These are phyloP conservation scores for Neurospora sp. DNA, from an alignment of 495 filamentous ascomycete genomes.

Conservation along the genomic window DNA sequence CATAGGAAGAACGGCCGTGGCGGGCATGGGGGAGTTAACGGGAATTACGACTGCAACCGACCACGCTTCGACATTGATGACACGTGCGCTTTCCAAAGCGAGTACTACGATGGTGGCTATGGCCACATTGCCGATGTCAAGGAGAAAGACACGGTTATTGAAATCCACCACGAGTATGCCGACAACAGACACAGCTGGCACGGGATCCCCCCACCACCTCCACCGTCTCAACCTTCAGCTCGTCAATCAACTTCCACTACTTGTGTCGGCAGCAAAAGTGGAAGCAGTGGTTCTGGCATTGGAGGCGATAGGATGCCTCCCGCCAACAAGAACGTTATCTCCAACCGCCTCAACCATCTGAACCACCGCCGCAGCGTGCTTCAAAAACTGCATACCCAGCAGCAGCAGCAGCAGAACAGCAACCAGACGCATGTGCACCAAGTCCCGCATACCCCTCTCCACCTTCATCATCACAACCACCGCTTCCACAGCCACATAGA, in stretches of 20 bases:
- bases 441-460: neutral
- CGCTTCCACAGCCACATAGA: neutral
- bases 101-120: neutral
- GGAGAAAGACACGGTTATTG: neutral
- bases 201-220: neutral
- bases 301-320: neutral
- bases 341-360: neutral
- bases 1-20: neutral
- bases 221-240: neutral
- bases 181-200: neutral
- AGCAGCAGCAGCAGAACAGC: neutral
- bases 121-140: neutral
- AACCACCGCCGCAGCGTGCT: neutral
- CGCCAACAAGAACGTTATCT: neutral
- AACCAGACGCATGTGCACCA: neutral
- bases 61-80: neutral
- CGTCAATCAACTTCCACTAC: neutral
- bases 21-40: neutral
- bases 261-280: neutral
- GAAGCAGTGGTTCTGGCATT: neutral
- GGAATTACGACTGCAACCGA: neutral
- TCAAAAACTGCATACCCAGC: neutral
- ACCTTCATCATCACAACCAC: neutral
- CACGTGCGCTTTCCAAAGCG: neutral
- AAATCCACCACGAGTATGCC: neutral